Evolutionary conservation across 2,329 filamentous ascomycete species (phyloP).

Genomic region (Phaeophleospora eucalypticola): DNA sequence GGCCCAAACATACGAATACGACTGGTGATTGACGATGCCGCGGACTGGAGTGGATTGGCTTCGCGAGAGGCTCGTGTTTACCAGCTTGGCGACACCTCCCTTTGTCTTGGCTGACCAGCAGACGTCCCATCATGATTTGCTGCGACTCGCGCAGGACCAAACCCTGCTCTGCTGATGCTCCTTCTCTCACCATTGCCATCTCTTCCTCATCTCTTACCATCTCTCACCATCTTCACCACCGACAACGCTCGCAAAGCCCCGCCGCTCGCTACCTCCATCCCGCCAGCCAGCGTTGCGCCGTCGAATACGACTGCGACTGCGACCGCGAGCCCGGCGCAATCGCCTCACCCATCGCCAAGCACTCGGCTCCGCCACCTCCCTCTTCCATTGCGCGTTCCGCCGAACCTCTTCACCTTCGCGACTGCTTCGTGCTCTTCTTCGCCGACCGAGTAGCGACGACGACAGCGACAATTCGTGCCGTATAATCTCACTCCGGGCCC

Average conservation of each 20-base stretch:
- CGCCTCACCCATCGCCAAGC: background rate
- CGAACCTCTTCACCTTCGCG: background rate
- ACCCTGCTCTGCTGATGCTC: no score
- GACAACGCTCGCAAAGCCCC: no score
- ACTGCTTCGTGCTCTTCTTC: background rate
- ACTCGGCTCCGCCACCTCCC: background rate
- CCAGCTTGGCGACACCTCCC: background rate
- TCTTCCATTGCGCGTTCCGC: background rate
- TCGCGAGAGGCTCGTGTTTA: background rate
- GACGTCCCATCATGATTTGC: background rate
- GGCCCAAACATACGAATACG: no score
- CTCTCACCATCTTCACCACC: background rate
- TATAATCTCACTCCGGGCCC: background rate
- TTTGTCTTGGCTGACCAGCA: background rate
- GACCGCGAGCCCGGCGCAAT: background rate
- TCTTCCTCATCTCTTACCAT: background rate
- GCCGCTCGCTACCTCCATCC: no score
- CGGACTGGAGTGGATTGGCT: no score
- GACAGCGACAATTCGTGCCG: background rate
- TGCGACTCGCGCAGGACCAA: background rate
- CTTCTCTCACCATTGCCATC: background rate
- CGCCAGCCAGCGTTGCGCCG: background rate
- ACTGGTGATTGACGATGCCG: no score
- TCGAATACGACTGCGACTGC: background rate
- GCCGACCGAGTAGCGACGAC: background rate